Conservation (phyloP, 2,329 filamentous ascomycete genomes). For the Rhexocercosporidium sp. region DNA sequence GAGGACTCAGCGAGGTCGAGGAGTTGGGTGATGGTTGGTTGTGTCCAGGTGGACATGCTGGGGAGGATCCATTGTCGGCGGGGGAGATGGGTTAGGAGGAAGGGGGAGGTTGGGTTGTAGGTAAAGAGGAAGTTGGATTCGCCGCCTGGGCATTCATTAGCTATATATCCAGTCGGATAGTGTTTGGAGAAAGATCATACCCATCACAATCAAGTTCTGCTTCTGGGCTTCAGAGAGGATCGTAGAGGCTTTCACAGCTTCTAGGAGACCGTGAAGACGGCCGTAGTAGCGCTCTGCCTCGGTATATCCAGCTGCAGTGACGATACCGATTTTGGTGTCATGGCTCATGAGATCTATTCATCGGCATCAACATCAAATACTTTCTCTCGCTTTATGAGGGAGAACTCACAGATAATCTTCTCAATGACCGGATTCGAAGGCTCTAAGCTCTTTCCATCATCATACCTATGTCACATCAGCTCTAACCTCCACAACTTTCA, state of each 20-base stretch:
- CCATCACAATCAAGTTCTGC: conserved; percentile 86
- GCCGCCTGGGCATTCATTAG: conserved; percentile 56
- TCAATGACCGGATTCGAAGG: conserved; percentile 78
- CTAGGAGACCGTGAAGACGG: conserved; percentile 83
- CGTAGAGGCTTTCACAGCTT: conserved; percentile 69
- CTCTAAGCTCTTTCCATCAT: conserved; percentile 82
- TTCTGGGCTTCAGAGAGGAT: conserved; percentile 69
- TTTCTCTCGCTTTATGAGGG: not conserved
- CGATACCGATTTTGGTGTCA: conserved; percentile 88
- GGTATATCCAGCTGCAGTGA: conserved; percentile 95
- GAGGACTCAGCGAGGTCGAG: conserved; percentile 88
- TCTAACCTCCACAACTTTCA: conserved; percentile 72
- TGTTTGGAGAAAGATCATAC: conserved; percentile 28
- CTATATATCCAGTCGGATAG: not conserved
- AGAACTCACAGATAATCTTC: conserved; percentile 50
- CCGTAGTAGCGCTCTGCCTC: conserved; percentile 85
- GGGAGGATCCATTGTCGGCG: conserved; percentile 74
- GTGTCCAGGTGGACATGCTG: conserved; percentile 78
- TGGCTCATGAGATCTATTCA: conserved; percentile 69
- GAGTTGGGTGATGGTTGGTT: conserved; percentile 77
- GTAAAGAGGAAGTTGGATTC: conserved; percentile 96
- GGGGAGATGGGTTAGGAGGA: conserved; percentile 72
- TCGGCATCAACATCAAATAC: not conserved
- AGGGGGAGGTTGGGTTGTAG: conserved; percentile 67
- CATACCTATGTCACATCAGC: conserved; percentile 53